Base-by-base conservation (phyloP, 2,329 filamentous ascomycete genomes). In the Claviceps digitariae region DNA sequence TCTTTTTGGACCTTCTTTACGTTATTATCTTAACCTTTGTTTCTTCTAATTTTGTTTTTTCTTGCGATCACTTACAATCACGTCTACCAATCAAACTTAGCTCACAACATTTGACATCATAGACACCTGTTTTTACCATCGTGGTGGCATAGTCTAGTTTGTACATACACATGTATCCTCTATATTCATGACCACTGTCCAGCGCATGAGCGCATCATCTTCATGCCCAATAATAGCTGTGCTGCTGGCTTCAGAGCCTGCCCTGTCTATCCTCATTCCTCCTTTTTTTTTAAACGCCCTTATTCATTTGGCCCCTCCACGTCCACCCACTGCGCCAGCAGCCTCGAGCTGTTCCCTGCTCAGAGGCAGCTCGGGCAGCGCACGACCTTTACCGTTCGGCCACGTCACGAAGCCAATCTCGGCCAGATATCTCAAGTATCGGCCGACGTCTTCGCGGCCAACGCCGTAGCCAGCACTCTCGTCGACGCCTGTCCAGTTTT, bases 401-500 rank as follows among this genome's bases (percentile, higher is more conserved):
- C 56, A 62, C 5, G 56, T 55, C 41, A 69, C 23, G 46, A 68
- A 68, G 34, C 58, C 58, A 23, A 54, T 67, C 50, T 63, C 62
- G 13, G 58, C 63, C 41, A 69, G 55, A 55, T 58, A 64, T 12
- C 61, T 43, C 25, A 68, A 53, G 38, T 61, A 66, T 6, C 57
- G 51, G 9, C 63, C 62, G 13, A 67, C 55, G 23, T 58, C 58
- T 7, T 62, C 60, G 38, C 60, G 48, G 4, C 49, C 58, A 23
- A 67, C 59, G 45, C 63, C 64, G 17, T 66, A 60, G 25, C 81
- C 64, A 0, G 70, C 69, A 48, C 76, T 79, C 59, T 75, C 76
- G 57, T 83, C 79, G 36, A 78, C 64, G 1, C 75, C 76, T 0
- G 80, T 77, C 54, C 77, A 77, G 74, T 76, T 64, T 51, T 75